These are phyloP conservation scores for Phaeosphaeria sp. DNA, from an alignment of 2,329 filamentous ascomycete species.

Conservation along the genomic window DNA sequence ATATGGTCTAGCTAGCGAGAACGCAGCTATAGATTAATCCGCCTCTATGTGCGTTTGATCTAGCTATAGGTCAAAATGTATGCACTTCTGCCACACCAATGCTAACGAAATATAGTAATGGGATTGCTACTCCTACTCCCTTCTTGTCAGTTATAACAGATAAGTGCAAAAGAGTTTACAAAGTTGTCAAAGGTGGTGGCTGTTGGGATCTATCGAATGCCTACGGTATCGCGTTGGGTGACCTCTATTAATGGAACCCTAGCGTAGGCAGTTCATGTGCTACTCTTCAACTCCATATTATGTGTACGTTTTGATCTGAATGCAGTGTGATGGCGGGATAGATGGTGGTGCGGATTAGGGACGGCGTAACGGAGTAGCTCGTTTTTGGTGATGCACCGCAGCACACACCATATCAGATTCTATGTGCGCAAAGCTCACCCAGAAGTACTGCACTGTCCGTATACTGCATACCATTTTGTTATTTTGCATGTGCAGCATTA, in stretches of 20 bases:
- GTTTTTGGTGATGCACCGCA: too few species aligned
- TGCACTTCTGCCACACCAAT: neutral
- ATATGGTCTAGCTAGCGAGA: neutral
- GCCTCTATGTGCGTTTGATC: neutral
- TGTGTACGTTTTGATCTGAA: neutral
- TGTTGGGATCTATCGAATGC: neutral
- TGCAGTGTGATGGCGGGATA: neutral
- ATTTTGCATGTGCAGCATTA: too few species aligned
- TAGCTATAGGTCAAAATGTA: neutral
- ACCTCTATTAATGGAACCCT: neutral
- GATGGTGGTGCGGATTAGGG: too few species aligned
- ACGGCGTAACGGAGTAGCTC: too few species aligned
- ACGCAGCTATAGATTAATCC: neutral
- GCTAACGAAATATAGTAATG: constrained; percentile 1
- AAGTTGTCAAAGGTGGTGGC: neutral
- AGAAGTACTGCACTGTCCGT: too few species aligned
- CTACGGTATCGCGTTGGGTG: neutral
- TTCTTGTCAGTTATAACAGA: constrained; percentile 2
- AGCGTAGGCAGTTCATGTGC: neutral
- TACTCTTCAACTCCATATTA: neutral
- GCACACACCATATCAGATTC: too few species aligned
- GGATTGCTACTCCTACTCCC: constrained; percentile 3
- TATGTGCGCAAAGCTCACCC: too few species aligned
- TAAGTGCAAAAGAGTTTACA: constrained; percentile 8
- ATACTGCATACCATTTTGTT: too few species aligned